These are phyloP conservation scores for Canavalia ensiformis DNA, from an alignment of 306 rosid genomes.

Conservation along the genomic window DNA sequence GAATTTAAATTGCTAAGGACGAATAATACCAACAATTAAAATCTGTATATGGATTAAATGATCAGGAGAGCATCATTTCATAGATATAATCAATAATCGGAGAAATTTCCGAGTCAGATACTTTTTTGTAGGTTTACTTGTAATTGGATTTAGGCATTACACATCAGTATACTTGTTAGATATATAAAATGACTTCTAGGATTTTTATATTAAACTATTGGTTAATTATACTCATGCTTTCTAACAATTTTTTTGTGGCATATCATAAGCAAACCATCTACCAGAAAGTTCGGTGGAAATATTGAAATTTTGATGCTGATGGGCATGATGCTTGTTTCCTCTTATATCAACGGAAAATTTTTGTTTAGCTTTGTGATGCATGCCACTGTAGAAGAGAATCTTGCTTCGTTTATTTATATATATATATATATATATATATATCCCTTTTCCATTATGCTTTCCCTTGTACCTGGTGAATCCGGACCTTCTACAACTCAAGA, in stretches of 20 bases:
- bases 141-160: conserved; percentile 19
- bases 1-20: conserved; percentile 13
- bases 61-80: background rate
- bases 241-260: background rate
- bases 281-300: conserved; percentile 24
- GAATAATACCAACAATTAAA: background rate
- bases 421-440: background rate
- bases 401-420: background rate
- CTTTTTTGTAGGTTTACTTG: conserved; percentile 40
- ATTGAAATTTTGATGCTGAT: conserved; percentile 19
- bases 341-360: background rate
- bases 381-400: background rate
- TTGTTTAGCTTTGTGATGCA: conserved; percentile 10
- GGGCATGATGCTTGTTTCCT: conserved; percentile 1
- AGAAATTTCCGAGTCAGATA: conserved; percentile 5
- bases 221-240: background rate
- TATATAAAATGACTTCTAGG: background rate
- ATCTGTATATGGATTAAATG: conserved; percentile 7
- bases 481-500: conserved; percentile 1
- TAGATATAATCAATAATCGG: background rate
- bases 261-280: conserved; percentile 38
- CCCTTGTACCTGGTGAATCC: conserved; percentile 7
- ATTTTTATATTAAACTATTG: background rate
- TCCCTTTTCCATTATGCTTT: background rate
- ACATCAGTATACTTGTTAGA: background rate